phyloP scores from a whole-genome alignment of 2,329 filamentous ascomycete species.

The Pyrenophora graminea region DNA sequence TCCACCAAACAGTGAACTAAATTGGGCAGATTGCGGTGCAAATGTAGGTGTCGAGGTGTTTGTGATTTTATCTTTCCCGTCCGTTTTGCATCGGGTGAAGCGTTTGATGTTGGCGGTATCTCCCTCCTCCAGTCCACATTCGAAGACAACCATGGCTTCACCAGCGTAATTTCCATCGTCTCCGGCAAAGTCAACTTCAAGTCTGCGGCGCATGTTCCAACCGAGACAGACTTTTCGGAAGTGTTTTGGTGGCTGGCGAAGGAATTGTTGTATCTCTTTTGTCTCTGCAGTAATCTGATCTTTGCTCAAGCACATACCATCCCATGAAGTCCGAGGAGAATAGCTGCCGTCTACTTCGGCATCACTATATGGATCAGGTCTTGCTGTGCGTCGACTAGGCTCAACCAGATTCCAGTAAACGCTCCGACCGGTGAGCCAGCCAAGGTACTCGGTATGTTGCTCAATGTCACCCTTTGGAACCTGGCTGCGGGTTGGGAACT shows the following conservation, averaged over 20 bases:
- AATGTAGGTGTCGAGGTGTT: slow-evolving; percentile 21
- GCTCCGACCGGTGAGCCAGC: slow-evolving; percentile 80
- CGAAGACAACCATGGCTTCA: slow-evolving; percentile 75
- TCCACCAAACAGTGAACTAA: slow-evolving; percentile 58
- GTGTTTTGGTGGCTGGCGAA: slow-evolving; percentile 73
- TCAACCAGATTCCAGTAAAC: slow-evolving; percentile 83
- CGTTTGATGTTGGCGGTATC: slow-evolving; percentile 58
- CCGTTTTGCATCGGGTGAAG: slow-evolving; percentile 59
- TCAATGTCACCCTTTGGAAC: slow-evolving; percentile 54
- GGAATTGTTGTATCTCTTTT: slow-evolving; percentile 76
- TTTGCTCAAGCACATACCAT: slow-evolving; percentile 70
- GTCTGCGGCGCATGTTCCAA: slow-evolving; percentile 87
- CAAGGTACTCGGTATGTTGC: slow-evolving; percentile 63
- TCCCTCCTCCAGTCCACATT: slow-evolving; percentile 69
- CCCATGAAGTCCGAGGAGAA: slow-evolving; percentile 76
- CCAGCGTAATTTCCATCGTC: slow-evolving; percentile 77
- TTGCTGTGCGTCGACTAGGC: slow-evolving; percentile 71
- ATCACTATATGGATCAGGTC: slow-evolving; percentile 73
- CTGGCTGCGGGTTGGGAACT: slow-evolving; percentile 64
- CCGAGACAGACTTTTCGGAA: slow-evolving; percentile 78
- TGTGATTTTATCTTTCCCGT: slow-evolving; percentile 33
- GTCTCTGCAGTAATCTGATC: slow-evolving; percentile 77
- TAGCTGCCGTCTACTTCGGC: slow-evolving; percentile 70
- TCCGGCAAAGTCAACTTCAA: slow-evolving; percentile 87
- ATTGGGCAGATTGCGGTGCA: slow-evolving; percentile 22